Conservation (phyloP, 345 rosid genomes). For the Litchi chinensis region DNA sequence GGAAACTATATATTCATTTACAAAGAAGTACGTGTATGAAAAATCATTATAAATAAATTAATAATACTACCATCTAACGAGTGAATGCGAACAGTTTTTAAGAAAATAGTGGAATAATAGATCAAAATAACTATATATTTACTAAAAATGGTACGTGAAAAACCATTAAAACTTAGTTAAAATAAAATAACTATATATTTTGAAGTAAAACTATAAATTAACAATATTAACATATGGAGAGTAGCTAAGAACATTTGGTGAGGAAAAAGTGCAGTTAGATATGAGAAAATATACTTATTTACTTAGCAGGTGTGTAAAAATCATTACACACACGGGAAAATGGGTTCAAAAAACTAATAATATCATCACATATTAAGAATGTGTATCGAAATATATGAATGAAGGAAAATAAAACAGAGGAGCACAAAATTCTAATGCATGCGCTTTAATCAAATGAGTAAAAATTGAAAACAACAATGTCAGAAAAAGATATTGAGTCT, state of each 20-base stretch:
- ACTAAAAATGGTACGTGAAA: not conserved
- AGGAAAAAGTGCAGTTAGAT: too few species aligned
- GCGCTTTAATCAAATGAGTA: too few species aligned
- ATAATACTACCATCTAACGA: not conserved
- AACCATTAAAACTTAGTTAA: not conserved
- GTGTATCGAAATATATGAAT: not conserved
- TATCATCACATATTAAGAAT: too few species aligned
- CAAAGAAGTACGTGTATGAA: not conserved
- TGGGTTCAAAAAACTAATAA: too few species aligned
- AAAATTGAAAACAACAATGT: too few species aligned
- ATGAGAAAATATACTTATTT: too few species aligned
- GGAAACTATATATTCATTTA: not conserved
- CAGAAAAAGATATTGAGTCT: too few species aligned
- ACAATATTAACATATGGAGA: not conserved
- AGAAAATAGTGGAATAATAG: not conserved
- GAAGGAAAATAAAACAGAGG: not conserved
- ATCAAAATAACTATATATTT: not conserved
- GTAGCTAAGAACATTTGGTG: not conserved
- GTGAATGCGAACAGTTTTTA: not conserved
- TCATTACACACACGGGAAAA: too few species aligned
- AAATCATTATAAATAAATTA: not conserved
- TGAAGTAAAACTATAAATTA: too few species aligned
- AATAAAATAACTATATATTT: not conserved
- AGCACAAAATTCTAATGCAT: not conserved
- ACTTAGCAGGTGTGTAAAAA: too few species aligned